Evolutionary conservation across 1,284 basidiomycete genomes (phyloP).

Genomic region (Blastosporella zonata): DNA sequence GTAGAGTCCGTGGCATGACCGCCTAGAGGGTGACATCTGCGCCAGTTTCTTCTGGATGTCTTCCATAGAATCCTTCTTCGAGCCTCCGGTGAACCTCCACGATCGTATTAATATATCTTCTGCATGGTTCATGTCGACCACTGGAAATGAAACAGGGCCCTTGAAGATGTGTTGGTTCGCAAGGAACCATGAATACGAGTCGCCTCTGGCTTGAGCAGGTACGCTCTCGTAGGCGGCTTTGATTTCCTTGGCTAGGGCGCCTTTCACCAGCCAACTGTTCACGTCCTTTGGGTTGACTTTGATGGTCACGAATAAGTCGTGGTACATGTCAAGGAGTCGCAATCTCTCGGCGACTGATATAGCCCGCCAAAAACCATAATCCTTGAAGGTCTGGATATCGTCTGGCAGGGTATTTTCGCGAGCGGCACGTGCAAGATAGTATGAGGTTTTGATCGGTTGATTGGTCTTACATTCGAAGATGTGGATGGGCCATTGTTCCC

Average conservation of each 20-base stretch:
- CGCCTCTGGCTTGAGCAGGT: constrained; percentile 21
- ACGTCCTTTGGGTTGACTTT: constrained; percentile 26
- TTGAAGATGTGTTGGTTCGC: constrained; percentile 32
- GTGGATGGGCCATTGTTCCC: constrained; percentile 28
- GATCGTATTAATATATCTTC: not conserved
- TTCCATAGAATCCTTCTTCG: not conserved
- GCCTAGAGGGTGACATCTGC: not conserved
- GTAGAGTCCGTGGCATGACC: not conserved
- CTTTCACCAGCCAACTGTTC: constrained; percentile 31
- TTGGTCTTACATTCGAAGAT: constrained; percentile 33
- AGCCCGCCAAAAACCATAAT: constrained; percentile 35
- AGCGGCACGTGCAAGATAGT: constrained; percentile 29
- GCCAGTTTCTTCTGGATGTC: constrained; percentile 5
- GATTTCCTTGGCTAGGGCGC: constrained; percentile 32
- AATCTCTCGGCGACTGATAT: constrained; percentile 14
- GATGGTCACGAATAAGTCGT: constrained; percentile 23
- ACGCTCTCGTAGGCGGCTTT: constrained; percentile 23
- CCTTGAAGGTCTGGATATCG: constrained; percentile 29
- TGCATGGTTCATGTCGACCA: not conserved
- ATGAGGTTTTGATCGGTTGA: constrained; percentile 29
- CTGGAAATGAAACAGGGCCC: constrained; percentile 9
- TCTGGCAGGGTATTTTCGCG: constrained; percentile 25
- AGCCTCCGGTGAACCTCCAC: constrained; percentile 16
- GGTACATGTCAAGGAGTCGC: constrained; percentile 32
- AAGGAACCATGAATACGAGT: constrained; percentile 34